These are phyloP conservation scores for Didymella arachidicola DNA, from an alignment of 2,329 filamentous ascomycete genomes.

Conservation along the genomic window DNA sequence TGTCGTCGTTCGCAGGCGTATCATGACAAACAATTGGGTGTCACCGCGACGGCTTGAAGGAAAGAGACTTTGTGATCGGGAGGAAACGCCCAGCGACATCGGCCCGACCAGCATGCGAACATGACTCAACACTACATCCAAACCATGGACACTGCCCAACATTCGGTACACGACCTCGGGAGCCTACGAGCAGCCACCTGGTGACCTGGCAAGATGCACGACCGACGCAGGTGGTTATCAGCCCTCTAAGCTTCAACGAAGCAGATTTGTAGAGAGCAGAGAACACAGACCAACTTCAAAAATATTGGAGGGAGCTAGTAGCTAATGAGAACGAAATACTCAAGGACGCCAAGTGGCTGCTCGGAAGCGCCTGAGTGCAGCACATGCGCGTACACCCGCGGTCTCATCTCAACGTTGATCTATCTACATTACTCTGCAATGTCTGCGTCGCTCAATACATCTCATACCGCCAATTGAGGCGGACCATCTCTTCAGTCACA, in stretches of 20 bases:
- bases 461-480: conserved; percentile 32
- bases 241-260: no score
- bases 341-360: no score
- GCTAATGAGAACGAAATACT: no score
- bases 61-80: neutral
- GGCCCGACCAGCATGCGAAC: conserved; percentile 14
- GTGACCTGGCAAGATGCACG: no score
- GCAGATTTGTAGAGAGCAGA: no score
- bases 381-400: neutral
- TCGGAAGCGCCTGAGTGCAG: no score
- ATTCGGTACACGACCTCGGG: no score
- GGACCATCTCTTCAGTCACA: conserved; percentile 34
- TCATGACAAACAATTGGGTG: neutral
- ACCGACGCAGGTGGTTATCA: no score
- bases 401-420: neutral
- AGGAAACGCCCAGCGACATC: conserved; percentile 1
- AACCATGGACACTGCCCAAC: neutral
- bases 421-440: neutral
- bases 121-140: neutral
- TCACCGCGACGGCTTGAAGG: conserved; percentile 2
- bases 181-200: no score
- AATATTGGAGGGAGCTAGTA: no score
- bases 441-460: conserved; percentile 27
- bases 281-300: no score
- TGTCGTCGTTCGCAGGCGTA: neutral